Conservation (phyloP, 768 basidiomycete genomes). For the Hygrocybe coccinea region DNA sequence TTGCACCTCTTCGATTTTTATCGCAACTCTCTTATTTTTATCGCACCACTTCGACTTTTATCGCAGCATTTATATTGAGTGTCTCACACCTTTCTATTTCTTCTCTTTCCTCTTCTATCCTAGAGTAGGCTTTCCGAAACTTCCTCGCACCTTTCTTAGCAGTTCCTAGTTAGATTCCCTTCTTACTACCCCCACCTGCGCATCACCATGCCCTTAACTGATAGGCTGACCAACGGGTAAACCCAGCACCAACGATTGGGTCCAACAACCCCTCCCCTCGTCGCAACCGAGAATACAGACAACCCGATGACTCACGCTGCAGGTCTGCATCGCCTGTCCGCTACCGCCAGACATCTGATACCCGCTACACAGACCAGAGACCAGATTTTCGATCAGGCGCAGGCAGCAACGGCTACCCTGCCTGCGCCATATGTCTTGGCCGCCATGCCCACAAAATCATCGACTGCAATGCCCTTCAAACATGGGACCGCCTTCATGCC, state of each 20-base stretch:
- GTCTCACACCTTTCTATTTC: too few relatives aligned
- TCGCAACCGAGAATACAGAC: not conserved
- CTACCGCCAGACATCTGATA: not conserved
- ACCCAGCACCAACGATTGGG: not conserved
- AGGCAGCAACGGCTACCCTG: slow-evolving; percentile 9
- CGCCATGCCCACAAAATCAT: slow-evolving; percentile 21
- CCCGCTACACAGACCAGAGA: not conserved
- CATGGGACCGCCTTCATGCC: slow-evolving; percentile 13
- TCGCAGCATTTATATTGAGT: too few relatives aligned
- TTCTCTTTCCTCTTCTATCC: too few relatives aligned
- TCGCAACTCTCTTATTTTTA: too few relatives aligned
- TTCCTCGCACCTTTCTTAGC: too few relatives aligned
- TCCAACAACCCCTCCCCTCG: not conserved
- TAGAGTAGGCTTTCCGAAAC: too few relatives aligned
- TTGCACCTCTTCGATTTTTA: too few relatives aligned
- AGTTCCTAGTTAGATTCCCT: too few relatives aligned
- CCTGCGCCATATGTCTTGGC: too few relatives aligned
- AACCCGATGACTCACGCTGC: not conserved
- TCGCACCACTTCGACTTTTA: too few relatives aligned
- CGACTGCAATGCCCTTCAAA: slow-evolving; percentile 10
- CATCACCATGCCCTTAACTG: too few relatives aligned
- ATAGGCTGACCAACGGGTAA: not conserved
- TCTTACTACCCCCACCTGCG: too few relatives aligned
- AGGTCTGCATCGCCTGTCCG: not conserved
- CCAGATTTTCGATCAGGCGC: not conserved